Evolutionary conservation across 345 rosid genomes (phyloP).

Genomic region (Adansonia digitata): DNA sequence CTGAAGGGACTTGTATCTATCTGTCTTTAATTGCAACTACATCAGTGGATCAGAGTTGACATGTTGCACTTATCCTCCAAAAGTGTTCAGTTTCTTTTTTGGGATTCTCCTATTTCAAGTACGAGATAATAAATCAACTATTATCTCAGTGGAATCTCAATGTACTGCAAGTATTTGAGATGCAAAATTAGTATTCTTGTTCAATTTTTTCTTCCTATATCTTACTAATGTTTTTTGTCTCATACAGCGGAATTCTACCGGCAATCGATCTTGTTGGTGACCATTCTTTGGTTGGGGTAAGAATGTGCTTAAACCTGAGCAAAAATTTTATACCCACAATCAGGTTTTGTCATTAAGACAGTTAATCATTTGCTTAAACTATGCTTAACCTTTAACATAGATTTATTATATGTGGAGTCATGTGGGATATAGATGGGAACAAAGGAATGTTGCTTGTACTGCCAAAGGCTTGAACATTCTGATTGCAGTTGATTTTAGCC

Average conservation of each 20-base stretch:
- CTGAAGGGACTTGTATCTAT: constrained; percentile 1
- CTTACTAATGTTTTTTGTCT: constrained; percentile 3
- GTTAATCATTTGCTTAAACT: background rate
- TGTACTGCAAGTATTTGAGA: background rate
- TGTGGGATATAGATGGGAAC: background rate
- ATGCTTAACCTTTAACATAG: background rate
- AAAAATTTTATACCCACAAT: background rate
- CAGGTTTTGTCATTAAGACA: background rate
- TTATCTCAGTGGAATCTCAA: background rate
- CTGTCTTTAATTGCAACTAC: background rate
- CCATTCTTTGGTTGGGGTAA: constrained; percentile 69
- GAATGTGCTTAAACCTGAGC: constrained; percentile 10
- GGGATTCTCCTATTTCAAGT: background rate
- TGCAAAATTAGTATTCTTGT: background rate
- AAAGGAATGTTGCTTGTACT: background rate
- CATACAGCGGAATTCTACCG: constrained; percentile 77
- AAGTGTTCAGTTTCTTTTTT: background rate
- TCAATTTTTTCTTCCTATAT: background rate
- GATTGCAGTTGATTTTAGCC: background rate
- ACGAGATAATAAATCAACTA: background rate
- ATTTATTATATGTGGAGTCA: background rate
- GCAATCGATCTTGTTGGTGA: constrained; percentile 56
- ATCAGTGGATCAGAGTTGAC: background rate
- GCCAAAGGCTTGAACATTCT: background rate
- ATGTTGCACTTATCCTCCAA: constrained; percentile 2